These are phyloP conservation scores for Xylariaceae sp. DNA, from an alignment of 2,329 filamentous ascomycete genomes.

Conservation along the genomic window DNA sequence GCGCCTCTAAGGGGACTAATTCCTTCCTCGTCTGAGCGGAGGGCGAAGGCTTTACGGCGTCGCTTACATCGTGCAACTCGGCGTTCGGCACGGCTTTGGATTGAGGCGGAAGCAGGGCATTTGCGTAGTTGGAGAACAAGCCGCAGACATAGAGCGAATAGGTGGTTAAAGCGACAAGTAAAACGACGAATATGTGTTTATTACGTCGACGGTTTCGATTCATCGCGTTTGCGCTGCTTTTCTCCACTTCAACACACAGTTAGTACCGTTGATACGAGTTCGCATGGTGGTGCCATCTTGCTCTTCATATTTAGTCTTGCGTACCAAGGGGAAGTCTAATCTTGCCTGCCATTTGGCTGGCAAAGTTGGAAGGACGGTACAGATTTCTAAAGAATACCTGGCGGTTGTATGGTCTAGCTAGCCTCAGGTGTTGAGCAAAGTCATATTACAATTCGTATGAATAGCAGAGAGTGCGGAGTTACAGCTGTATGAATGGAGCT, in stretches of 20 bases:
- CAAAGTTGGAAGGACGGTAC: neutral
- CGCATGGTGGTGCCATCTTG: too few species aligned
- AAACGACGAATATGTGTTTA: slow-evolving; percentile 21
- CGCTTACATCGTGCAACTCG: slow-evolving; percentile 6
- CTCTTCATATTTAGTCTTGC: too few species aligned
- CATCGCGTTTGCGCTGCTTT: slow-evolving; percentile 23
- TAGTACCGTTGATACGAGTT: too few species aligned
- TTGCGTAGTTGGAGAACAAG: slow-evolving; percentile 16
- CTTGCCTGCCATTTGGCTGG: slow-evolving; percentile 26
- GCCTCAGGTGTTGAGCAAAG: too few species aligned
- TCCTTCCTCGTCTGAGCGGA: slow-evolving; percentile 12
- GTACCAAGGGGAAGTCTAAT: slow-evolving; percentile 25
- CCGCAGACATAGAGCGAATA: slow-evolving; percentile 22
- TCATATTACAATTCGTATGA: too few species aligned
- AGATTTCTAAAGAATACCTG: neutral
- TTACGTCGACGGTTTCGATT: slow-evolving; percentile 23
- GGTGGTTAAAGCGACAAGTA: slow-evolving; percentile 18
- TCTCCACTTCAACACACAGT: slow-evolving; percentile 20
- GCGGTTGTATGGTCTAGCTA: too few species aligned
- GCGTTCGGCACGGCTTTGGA: neutral
- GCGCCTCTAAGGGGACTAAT: slow-evolving; percentile 76
- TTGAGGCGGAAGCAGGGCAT: slow-evolving; percentile 6
- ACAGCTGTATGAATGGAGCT: too few species aligned
- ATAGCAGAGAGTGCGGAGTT: too few species aligned
- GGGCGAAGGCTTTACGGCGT: slow-evolving; percentile 11